Evolutionary conservation across 2,329 filamentous ascomycete genomes (phyloP), one percentile per base, ranked within the genome.

Genomic region (Calonectria ilicicola): DNA sequence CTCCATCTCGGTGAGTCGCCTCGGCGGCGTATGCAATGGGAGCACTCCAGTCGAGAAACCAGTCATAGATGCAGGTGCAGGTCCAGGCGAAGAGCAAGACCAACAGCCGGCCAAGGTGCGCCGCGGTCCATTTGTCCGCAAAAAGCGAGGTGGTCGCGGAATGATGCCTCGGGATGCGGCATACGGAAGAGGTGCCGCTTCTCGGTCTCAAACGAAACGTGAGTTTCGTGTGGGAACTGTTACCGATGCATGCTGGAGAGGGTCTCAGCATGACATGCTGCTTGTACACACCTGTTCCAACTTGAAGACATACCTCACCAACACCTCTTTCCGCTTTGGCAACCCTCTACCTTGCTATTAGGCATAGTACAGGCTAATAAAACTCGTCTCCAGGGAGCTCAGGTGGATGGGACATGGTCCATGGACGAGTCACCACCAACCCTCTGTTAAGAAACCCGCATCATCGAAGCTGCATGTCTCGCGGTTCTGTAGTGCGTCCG

Each of bases 401-500:
- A 42, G 38, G 32, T 21, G 38, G 38, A 42, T 26, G 19, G 19
- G 44, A 46, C 40, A 46, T 10, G 17, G 40, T 32, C n/a, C 35
- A 67, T 23, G 32, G 15, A 38, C n/a, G 47, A 53, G 51, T 32
- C 46, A 35, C 69, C n/a, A 44, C 44, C 21, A 35, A 44, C 44
- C 17, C 62, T 32, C 68, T 53, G 63, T 53, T 35, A 23, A 63
- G 53, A 63, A 60, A 17, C 42, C 63, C n/a, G 63, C 69, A 29
- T 70, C 69, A 67, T 70, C 53, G 63, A 67, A 6, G n/a, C 53
- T 70, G 69, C 69, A 70, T 70, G 53, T 67, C 69, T 70, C 53
- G 38, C 63, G 63, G 53, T 70, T 63, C 44, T 44, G 42, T 26
- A 26, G 56, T 47, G 44, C 53, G 19, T 21, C 23, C 42, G 38